phyloP scores from a whole-genome alignment of 2,329 filamentous ascomycete genomes.

The Emergomyces pasteurianus region DNA sequence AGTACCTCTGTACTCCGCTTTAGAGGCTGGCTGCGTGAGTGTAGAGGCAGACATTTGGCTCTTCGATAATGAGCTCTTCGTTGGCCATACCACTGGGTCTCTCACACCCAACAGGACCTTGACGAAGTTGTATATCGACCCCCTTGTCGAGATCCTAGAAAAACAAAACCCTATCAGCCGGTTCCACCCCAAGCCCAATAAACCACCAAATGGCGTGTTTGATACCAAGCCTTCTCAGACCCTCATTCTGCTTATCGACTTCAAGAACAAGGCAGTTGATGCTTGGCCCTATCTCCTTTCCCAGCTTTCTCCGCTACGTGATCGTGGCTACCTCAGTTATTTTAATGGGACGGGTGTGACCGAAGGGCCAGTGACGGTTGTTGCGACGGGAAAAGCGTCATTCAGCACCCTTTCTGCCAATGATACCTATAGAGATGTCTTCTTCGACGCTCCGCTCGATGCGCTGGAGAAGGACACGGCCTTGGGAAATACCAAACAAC shows the following conservation, averaged over 20 bases:
- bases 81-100: slow-evolving; percentile 40
- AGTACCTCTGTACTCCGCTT: slow-evolving; percentile 43
- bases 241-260: slow-evolving; percentile 43
- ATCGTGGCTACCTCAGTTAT: slow-evolving; percentile 39
- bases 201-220: slow-evolving; percentile 37
- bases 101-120: slow-evolving; percentile 39
- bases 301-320: slow-evolving; percentile 37
- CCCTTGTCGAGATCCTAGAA: slow-evolving; percentile 38
- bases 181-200: slow-evolving; percentile 21
- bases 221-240: slow-evolving; percentile 37
- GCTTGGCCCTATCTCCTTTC: slow-evolving; percentile 27
- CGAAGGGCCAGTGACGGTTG: slow-evolving; percentile 39
- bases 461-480: slow-evolving; percentile 22
- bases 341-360: slow-evolving; percentile 35
- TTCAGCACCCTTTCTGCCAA: slow-evolving; percentile 37
- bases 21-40: slow-evolving; percentile 42
- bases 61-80: slow-evolving; percentile 41
- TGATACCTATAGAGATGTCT: slow-evolving; percentile 40
- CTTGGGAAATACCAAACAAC: background rate
- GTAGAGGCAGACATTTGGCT: slow-evolving; percentile 49
- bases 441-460: slow-evolving; percentile 42
- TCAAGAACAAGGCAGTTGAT: slow-evolving; percentile 30
- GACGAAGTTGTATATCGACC: slow-evolving; percentile 41
- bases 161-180: slow-evolving; percentile 35
- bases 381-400: slow-evolving; percentile 43